Percentiles rank a stretch among this genome's conserved stretches.
These are phyloP conservation scores for Moricandia arvensis DNA, from an alignment of 345 rosid species.

Conservation along the genomic window DNA sequence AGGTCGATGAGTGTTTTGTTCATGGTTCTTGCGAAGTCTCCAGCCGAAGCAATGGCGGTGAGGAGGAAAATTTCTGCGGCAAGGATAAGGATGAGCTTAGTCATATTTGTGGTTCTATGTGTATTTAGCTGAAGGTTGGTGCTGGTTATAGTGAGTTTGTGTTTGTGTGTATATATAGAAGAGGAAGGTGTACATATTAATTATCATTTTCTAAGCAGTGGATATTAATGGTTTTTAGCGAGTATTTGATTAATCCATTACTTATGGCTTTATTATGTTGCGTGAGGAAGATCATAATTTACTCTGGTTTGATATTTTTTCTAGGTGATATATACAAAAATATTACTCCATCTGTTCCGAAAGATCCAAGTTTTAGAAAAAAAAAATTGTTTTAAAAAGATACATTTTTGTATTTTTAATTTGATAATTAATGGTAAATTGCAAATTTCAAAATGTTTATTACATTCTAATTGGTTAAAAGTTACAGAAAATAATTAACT, in stretches of 20 bases:
- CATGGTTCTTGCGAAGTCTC: slow-evolving; percentile 16
- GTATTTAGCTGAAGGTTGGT: background rate
- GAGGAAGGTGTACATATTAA: background rate
- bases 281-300: background rate
- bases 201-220: background rate
- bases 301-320: background rate
- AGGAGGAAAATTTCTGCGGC: slow-evolving; percentile 5
- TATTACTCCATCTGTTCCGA: too few species aligned
- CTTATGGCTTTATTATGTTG: background rate
- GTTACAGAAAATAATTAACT: too few species aligned
- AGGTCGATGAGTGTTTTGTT: slow-evolving; percentile 6
- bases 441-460: too few species aligned
- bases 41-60: background rate
- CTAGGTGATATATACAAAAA: background rate
- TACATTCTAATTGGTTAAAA: too few species aligned
- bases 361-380: too few species aligned
- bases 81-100: background rate
- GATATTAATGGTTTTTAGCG: too few species aligned
- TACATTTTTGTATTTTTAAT: too few species aligned
- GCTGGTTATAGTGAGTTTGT: background rate
- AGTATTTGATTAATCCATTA: background rate
- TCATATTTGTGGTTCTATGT: slow-evolving; percentile 1
- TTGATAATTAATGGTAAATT: too few species aligned
- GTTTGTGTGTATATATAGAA: background rate
- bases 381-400: too few species aligned